Evolutionary conservation across 169 alveolate species (phyloP).

Genomic region (Eimeria falciformis): DNA sequence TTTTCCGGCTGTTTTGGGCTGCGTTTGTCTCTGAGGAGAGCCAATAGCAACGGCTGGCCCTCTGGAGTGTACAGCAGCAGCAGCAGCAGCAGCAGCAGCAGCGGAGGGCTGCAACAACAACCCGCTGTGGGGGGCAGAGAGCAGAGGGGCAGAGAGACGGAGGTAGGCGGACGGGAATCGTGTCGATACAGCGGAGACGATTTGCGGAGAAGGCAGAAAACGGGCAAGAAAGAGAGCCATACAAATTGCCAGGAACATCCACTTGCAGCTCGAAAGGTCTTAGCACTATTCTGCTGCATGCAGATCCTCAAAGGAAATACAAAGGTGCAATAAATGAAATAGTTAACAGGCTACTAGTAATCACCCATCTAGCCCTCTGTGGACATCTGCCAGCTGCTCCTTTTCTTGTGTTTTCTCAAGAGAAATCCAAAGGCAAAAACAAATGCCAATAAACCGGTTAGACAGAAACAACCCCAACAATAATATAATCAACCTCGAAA

Average conservation of each 20-base stretch:
- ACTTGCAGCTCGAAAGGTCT: neutral
- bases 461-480: too few species aligned
- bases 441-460: too few species aligned
- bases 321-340: too few species aligned
- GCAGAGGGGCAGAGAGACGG: neutral
- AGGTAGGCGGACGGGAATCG: neutral
- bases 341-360: too few species aligned
- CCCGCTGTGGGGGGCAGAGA: neutral
- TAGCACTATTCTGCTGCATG: neutral
- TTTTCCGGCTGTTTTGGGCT: neutral
- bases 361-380: too few species aligned
- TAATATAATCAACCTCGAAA: too few species aligned
- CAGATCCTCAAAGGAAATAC: neutral
- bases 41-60: too few species aligned
- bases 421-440: too few species aligned
- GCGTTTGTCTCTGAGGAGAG: too few species aligned
- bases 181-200: neutral
- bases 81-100: neutral
- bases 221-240: conserved; percentile 19
- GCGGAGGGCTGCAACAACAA: neutral
- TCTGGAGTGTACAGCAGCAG: too few species aligned
- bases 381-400: too few species aligned
- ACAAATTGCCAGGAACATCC: neutral
- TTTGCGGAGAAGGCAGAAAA: neutral
- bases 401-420: too few species aligned